phyloP scores from a whole-genome alignment of 352 stramenopile genomes.

The Globisporangium okanoganense region DNA sequence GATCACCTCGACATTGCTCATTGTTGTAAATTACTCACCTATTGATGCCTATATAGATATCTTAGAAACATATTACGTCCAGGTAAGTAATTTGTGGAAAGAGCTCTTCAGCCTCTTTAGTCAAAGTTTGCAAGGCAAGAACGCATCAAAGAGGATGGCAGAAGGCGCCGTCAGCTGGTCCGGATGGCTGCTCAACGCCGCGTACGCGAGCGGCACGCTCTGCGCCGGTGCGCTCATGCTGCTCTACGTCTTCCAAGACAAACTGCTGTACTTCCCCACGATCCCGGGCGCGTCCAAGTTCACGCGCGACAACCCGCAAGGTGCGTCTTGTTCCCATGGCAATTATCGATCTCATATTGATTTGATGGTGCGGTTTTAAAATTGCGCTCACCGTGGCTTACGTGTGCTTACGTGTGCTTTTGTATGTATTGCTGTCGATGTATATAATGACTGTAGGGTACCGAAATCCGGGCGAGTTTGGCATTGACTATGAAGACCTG shows the following conservation, averaged over 20 bases:
- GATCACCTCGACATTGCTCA: neutral
- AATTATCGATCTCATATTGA: neutral
- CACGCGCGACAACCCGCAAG: slow-evolving; percentile 75
- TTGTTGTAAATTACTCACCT: neutral
- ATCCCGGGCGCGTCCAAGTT: slow-evolving; percentile 76
- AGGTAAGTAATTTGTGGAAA: neutral
- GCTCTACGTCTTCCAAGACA: slow-evolving; percentile 81
- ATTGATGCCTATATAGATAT: neutral
- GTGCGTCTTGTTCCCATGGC: slow-evolving; percentile 18
- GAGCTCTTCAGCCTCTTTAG: slow-evolving; percentile 2
- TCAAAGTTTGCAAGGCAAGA: no score
- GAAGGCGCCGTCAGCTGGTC: slow-evolving; percentile 32
- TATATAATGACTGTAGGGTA: slow-evolving; percentile 49
- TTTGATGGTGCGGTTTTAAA: neutral
- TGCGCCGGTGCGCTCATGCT: slow-evolving; percentile 58
- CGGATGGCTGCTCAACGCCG: slow-evolving; percentile 62
- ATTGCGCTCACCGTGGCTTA: no score
- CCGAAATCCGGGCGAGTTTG: slow-evolving; percentile 79
- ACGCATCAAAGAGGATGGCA: slow-evolving; percentile 19
- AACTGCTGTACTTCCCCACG: slow-evolving; percentile 79
- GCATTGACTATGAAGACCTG: slow-evolving; percentile 89
- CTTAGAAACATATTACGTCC: neutral
- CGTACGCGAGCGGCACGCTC: slow-evolving; percentile 58
- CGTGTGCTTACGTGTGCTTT: neutral
- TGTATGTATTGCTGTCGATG: slow-evolving; percentile 6